These are phyloP conservation scores for Cryptococcus hybrid DNA, from an alignment of 1,284 basidiomycete species.

Conservation along the genomic window DNA sequence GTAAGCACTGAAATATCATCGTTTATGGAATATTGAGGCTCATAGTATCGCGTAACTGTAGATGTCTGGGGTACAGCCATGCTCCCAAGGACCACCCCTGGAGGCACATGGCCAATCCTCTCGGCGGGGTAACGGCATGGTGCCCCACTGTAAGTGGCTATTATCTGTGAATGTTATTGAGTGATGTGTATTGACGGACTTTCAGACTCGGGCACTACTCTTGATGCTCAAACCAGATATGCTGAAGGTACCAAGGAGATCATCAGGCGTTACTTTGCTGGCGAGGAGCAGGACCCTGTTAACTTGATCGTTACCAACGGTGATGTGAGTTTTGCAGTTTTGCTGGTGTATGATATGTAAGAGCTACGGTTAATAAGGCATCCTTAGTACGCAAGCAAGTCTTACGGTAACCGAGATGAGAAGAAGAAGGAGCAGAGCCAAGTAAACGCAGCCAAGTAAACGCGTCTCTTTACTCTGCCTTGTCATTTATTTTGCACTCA, in stretches of 20 bases:
- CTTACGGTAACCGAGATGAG: conserved; percentile 40
- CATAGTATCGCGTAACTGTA: neutral
- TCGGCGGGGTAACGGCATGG: conserved; percentile 82
- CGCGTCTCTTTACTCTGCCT: too few relatives aligned
- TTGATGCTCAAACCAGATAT: conserved; percentile 89
- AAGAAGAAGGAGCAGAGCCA: too few relatives aligned
- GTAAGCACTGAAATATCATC: neutral
- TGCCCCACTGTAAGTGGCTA: conserved; percentile 33
- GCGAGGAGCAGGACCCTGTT: conserved; percentile 67
- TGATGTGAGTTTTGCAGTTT: conserved; percentile 27
- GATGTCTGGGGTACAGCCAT: conserved; percentile 71
- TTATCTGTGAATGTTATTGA: neutral
- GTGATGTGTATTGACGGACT: conserved; percentile 4
- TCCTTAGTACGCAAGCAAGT: conserved; percentile 47
- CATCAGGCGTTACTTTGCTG: conserved; percentile 70
- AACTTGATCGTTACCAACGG: conserved; percentile 76
- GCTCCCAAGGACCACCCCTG: conserved; percentile 82
- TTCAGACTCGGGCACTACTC: conserved; percentile 80
- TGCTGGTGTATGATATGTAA: neutral
- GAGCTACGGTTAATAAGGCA: neutral
- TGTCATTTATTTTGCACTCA: too few relatives aligned
- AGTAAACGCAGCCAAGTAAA: too few relatives aligned
- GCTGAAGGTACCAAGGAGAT: conserved; percentile 77
- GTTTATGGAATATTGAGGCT: neutral
- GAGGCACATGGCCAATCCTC: conserved; percentile 76